phyloP scores from a whole-genome alignment of 768 basidiomycete species.

The Lyophyllum shimeji region DNA sequence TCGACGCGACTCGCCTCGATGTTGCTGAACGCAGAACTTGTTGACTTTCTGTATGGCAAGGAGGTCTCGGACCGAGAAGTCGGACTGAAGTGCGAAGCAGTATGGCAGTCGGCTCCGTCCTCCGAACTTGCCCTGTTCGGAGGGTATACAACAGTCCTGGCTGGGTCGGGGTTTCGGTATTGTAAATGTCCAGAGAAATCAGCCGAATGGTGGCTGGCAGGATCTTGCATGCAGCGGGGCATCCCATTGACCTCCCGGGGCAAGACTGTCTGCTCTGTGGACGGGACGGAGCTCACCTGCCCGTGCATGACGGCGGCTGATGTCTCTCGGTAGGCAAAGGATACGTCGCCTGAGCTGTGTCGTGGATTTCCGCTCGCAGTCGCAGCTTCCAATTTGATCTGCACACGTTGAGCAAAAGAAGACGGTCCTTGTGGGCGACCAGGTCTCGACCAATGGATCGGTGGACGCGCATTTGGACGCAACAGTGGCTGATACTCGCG shows the following conservation, averaged over 20 bases:
- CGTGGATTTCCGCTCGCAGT: neutral
- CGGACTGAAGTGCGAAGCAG: neutral
- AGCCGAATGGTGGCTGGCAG: neutral
- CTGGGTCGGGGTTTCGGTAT: neutral
- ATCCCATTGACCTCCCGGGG: neutral
- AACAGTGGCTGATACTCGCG: neutral
- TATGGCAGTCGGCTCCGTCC: neutral
- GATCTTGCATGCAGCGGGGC: neutral
- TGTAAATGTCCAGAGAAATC: neutral
- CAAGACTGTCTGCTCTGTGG: neutral
- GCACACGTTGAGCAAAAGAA: slow-evolving; percentile 43
- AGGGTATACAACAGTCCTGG: neutral
- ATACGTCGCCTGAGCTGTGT: neutral
- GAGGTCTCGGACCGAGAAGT: neutral
- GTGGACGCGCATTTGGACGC: slow-evolving; percentile 8
- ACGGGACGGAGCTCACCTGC: neutral
- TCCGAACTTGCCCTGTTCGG: neutral
- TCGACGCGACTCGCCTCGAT: neutral
- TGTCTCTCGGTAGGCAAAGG: neutral
- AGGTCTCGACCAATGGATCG: neutral
- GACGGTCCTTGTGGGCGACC: slow-evolving; percentile 22
- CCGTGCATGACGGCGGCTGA: neutral
- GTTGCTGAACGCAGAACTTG: neutral
- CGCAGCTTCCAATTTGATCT: slow-evolving; percentile 36
- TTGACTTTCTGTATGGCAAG: neutral